Base-by-base conservation (phyloP, 164 flowering plant species). In the Magnolia officinalis region DNA sequence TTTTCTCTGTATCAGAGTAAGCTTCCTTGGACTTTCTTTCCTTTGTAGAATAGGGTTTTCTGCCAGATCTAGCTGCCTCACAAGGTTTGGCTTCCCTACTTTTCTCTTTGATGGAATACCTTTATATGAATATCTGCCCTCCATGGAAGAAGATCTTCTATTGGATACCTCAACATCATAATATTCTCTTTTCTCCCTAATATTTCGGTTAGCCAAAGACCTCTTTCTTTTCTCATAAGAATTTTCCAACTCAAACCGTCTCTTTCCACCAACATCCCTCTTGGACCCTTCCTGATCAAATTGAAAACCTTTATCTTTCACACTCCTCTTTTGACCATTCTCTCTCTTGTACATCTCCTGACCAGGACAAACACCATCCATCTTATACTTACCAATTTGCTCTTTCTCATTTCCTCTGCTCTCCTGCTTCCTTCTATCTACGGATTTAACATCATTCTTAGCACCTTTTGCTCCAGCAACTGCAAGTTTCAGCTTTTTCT, bases 201-300 rank as follows among this genome's bases (percentile, higher is more conserved):
- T 37, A 37, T 72, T 75, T 26, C 20, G 64, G 2, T 69, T 81
- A 64, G 82, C 85, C 68, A 73, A 83, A 24, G 77, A 51, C 63
- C 87, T 80, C 83, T 89, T 86, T 76, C 79, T 83, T 71, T 76
- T 86, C 76, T 71, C 2, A 50, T 10, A 21, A 21, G 68, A 23
- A 65, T 65, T 8, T 8, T 24, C 24, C 24, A 29, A 11, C 26
- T 20, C 51, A 31, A 50, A 63, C 20, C 19, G 50, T 52, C 52
- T 55, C 45, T 23, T 77, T 11, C 29, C 64, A 55, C 74, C 67
- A 55, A 7, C 29, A 6, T 65, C 61, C n/a, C 13, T 61, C 50
- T 51, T 29, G 26, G 20, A 24, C 74, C 63, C 50, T 29, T 49
- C 65, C 65, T 63, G 29, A 51, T 20, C 49, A 8, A 19, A 66